phyloP scores from a whole-genome alignment of 108 stramenopile species.

The Cyclotella kingstonii region DNA sequence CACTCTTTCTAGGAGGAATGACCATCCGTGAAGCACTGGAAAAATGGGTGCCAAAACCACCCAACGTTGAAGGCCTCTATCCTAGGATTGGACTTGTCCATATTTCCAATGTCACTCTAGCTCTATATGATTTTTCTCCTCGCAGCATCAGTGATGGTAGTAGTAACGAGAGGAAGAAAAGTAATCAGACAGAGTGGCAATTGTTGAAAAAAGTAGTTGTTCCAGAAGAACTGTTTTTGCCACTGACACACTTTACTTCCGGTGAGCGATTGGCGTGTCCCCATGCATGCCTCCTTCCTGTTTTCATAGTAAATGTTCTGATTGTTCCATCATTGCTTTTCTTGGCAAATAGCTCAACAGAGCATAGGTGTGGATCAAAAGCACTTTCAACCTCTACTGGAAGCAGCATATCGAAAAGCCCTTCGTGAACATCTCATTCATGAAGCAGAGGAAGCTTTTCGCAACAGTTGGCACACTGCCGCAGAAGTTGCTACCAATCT shows the following conservation, averaged over 20 bases:
- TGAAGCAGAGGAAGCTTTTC: constrained; percentile 24
- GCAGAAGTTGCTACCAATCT: constrained; percentile 15
- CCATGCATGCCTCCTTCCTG: too few species aligned
- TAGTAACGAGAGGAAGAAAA: not conserved
- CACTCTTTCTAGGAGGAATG: constrained; percentile 31
- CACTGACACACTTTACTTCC: too few species aligned
- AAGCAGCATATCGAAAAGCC: constrained; percentile 17
- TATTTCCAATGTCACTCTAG: constrained; percentile 25
- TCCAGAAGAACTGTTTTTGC: too few species aligned
- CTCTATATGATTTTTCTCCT: constrained; percentile 13
- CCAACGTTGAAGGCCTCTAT: constrained; percentile 29
- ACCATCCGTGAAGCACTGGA: constrained; percentile 28
- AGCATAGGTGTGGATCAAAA: constrained; percentile 31
- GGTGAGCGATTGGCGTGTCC: too few species aligned
- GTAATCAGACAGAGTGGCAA: not conserved
- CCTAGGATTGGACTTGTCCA: constrained; percentile 43
- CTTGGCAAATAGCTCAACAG: constrained; percentile 6
- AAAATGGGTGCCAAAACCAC: constrained; percentile 30
- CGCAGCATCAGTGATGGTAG: not conserved
- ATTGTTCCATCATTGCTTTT: not conserved
- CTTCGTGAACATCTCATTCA: constrained; percentile 27
- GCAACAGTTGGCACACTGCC: constrained; percentile 20
- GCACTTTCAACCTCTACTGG: constrained; percentile 32
- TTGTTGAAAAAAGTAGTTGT: too few species aligned
- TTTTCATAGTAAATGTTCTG: too few species aligned